These are phyloP conservation scores for Aspergillus heteromorphus DNA, from an alignment of 495 filamentous ascomycete species.

Conservation along the genomic window DNA sequence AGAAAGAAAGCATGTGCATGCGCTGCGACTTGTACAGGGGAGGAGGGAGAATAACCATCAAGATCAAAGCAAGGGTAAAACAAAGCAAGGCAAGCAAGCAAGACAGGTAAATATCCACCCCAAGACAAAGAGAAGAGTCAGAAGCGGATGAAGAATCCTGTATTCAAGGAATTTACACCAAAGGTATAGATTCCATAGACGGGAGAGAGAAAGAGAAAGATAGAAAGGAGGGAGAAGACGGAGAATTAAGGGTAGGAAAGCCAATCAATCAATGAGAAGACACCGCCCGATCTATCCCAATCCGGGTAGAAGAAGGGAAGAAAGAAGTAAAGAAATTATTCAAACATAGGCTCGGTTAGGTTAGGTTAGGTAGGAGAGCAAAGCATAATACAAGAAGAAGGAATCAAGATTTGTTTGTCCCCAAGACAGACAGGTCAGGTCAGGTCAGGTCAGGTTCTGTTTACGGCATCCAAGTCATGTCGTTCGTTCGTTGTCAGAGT, in stretches of 20 bases:
- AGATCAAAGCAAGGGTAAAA: constrained; percentile 6
- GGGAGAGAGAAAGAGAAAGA: neutral
- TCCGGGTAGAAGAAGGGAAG: constrained; percentile 1
- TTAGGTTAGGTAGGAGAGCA: no score
- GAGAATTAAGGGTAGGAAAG: constrained; percentile 8
- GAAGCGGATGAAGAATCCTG: neutral
- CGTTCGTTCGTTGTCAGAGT: constrained; percentile 2
- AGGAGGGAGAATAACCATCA: no score
- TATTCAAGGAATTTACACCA: neutral
- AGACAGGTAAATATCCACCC: constrained; percentile 7
- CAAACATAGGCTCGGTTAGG: constrained; percentile 16
- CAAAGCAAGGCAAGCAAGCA: neutral
- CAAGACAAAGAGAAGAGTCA: constrained; percentile 7
- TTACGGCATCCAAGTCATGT: constrained; percentile 5
- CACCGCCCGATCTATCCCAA: neutral
- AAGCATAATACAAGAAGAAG: constrained; percentile 23
- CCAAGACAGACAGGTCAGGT: neutral
- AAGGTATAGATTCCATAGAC: neutral
- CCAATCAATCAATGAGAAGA: neutral
- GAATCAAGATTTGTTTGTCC: neutral
- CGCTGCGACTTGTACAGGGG: constrained; percentile 14
- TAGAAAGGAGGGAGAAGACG: neutral
- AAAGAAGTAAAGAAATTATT: constrained; percentile 8
- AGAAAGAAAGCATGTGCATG: no score
- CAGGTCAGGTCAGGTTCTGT: neutral